These are phyloP conservation scores for Platanthera guangdongensis DNA, from an alignment of 106 monocot species.

Conservation along the genomic window DNA sequence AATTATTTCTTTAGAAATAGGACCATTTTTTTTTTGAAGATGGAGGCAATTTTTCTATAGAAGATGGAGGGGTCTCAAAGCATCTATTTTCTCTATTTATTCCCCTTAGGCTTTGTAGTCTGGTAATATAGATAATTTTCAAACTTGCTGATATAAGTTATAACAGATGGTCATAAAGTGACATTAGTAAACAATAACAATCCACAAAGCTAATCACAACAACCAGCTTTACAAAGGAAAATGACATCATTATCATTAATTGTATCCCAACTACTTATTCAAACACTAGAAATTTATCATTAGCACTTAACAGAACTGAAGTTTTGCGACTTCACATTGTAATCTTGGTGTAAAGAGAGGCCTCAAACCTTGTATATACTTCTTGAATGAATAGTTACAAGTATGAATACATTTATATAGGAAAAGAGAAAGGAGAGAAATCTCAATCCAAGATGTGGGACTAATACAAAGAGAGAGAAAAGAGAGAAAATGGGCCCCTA, in stretches of 20 bases:
- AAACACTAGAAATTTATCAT: no score
- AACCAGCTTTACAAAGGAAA: neutral
- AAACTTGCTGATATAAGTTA: neutral
- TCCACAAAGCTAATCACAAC: neutral
- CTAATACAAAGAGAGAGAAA: no score
- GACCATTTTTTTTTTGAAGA: no score
- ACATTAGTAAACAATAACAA: neutral
- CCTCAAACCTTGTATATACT: no score
- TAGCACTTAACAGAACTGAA: neutral
- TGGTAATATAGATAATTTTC: neutral
- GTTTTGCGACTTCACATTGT: neutral
- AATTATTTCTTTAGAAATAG: no score
- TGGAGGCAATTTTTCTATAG: neutral
- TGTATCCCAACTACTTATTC: neutral
- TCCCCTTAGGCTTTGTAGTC: neutral
- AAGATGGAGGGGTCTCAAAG: neutral
- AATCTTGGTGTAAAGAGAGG: no score
- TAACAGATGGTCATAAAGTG: neutral
- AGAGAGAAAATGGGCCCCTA: no score
- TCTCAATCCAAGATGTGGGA: no score
- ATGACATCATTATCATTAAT: no score
- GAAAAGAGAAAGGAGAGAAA: no score
- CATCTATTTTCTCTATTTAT: neutral
- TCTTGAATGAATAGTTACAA: no score
- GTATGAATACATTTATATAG: no score